Conservation (phyloP, 257 asterid species). For the Scutellaria baicalensis region DNA sequence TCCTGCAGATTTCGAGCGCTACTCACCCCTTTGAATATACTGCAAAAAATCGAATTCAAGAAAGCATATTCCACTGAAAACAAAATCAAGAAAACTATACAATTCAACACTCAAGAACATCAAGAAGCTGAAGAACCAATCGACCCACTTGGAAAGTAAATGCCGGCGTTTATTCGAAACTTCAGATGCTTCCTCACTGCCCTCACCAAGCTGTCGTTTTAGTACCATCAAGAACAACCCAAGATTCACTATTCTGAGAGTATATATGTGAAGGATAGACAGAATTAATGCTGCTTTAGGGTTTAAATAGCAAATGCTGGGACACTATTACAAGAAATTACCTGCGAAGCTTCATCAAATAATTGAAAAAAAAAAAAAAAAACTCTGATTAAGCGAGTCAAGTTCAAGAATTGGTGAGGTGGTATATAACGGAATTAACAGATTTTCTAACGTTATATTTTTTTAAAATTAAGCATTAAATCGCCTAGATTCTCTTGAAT, state of each 20-base stretch:
- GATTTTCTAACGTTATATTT: not conserved
- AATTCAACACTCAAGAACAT: no score
- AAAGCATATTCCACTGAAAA: not conserved
- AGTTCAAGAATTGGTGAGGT: not conserved
- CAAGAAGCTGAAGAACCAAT: not conserved
- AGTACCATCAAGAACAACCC: slow-evolving; percentile 32
- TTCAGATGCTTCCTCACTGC: slow-evolving; percentile 34
- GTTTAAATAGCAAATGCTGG: slow-evolving; percentile 8
- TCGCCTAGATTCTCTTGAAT: no score
- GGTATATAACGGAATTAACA: not conserved
- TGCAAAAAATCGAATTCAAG: slow-evolving; percentile 2
- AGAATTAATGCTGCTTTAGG: not conserved
- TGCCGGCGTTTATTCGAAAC: slow-evolving; percentile 33
- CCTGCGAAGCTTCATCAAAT: slow-evolving; percentile 40
- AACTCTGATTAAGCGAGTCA: slow-evolving; percentile 33
- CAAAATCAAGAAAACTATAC: not conserved
- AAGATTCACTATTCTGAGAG: no score
- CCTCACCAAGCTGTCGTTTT: slow-evolving; percentile 41
- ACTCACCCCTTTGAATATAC: slow-evolving; percentile 28
- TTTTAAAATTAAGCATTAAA: not conserved
- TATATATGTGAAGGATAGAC: not conserved
- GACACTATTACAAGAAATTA: slow-evolving; percentile 25
- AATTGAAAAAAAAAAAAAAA: slow-evolving; percentile 22
- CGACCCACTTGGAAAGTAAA: slow-evolving; percentile 17
- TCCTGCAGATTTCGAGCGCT: slow-evolving; percentile 28